Evolutionary conservation across 2,329 filamentous ascomycete species (phyloP), one percentile per base, ranked within the genome.

Genomic region (Leptographium galeiforme): DNA sequence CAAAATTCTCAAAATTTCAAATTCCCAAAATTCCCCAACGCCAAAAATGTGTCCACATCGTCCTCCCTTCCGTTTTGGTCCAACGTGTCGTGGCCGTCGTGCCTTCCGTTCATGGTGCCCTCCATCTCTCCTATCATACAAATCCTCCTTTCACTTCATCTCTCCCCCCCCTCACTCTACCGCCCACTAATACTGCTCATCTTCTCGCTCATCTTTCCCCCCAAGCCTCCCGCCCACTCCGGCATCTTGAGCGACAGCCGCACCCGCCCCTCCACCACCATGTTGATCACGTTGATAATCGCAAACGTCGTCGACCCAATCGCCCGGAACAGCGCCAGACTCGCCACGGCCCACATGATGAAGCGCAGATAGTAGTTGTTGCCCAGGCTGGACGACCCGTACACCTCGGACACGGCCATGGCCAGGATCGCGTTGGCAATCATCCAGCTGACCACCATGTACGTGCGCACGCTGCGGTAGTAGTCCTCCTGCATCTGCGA

Each of bases 391-490:
- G 76, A 79, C 56, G 77, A 75, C 47, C 79, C 79, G 69, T 96
- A 98, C 4, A 87, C 82, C 70, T 98, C 93, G 6, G 80, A 86
- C 14, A 97, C 84, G 2, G 85, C 81, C 93, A 98, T 98, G 64
- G 88, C 91, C 40, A 98, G 81, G 56, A 95, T 81, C 4, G 86
- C 89, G 67, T 98, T 98, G 62, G 83, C 81, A 39, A 94, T 78
- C 78, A 98, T 89, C 93, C 93, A 98, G 48, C 84, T 78, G 45
- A 95, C 82, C 13, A 98, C 93, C 84, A 98, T 94, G 81, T 98
- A 98, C 0, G 93, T 98, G 53, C 93, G 83, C 51, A 98, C 93
- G 43, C 85, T 88, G 67, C 90, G 88, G 77, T 98, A 98, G 77
- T 98, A 98, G 70, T 98, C 93, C 68, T 98, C 93, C 68, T 98